These are phyloP conservation scores for Ophiostoma ips DNA, from an alignment of 2,329 filamentous ascomycete genomes.

Conservation along the genomic window DNA sequence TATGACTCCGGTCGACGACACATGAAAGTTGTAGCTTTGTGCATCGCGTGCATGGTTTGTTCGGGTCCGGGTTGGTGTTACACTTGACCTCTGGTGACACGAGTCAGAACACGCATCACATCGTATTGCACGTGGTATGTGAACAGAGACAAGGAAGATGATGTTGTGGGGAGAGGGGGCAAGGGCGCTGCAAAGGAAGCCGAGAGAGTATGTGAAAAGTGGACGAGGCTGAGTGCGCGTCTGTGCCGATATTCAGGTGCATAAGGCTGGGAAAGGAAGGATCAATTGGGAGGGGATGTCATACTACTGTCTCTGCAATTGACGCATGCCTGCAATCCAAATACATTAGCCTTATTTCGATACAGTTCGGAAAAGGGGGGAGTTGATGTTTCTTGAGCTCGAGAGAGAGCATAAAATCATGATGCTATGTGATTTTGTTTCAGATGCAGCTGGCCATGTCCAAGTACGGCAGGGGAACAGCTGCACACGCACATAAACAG, in stretches of 20 bases:
- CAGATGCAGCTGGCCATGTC: too few relatives aligned
- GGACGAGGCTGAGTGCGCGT: conserved; percentile 7
- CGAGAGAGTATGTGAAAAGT: conserved; percentile 1
- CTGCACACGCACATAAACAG: too few relatives aligned
- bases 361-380: too few relatives aligned
- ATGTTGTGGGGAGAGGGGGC: neutral
- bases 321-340: conserved; percentile 11
- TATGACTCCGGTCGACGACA: conserved; percentile 15
- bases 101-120: neutral
- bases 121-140: neutral
- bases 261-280: neutral
- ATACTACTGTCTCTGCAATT: conserved; percentile 17
- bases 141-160: neutral
- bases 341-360: neutral
- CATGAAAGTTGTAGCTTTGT: conserved; percentile 13
- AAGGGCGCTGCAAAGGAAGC: neutral
- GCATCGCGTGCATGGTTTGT: conserved; percentile 13
- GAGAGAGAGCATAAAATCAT: too few relatives aligned
- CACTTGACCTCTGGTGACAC: conserved; percentile 14
- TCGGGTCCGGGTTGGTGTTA: conserved; percentile 12
- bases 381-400: too few relatives aligned
- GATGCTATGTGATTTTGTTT: too few relatives aligned
- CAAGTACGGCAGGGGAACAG: too few relatives aligned
- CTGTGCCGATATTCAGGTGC: conserved; percentile 10
- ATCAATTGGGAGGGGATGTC: conserved; percentile 1